Evolutionary conservation across 108 stramenopile species (phyloP).

Genomic region (Pseudonitzschia multiseries): DNA sequence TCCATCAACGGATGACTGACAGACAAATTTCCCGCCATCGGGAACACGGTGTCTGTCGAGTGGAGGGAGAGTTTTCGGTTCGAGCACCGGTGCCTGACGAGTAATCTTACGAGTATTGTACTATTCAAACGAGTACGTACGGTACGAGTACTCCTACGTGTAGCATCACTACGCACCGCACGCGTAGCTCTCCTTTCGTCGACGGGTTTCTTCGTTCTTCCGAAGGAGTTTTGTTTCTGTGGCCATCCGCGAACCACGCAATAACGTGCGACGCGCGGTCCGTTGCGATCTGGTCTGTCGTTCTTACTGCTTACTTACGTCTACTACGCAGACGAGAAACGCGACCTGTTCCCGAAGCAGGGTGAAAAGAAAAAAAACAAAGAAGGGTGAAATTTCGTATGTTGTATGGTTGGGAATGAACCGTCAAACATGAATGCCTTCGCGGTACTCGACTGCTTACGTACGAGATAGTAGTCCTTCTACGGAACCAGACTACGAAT

Average conservation of each 20-base stretch:
- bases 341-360: constrained; percentile 1
- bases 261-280: constrained; percentile 1
- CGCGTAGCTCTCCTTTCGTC: too few species aligned
- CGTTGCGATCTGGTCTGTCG: not conserved
- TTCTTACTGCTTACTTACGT: not conserved
- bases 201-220: not conserved
- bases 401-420: not conserved
- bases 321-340: not conserved
- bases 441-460: not conserved
- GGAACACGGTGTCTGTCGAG: not conserved
- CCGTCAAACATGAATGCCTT: constrained; percentile 6
- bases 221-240: not conserved
- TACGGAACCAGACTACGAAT: not conserved
- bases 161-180: too few species aligned
- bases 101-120: too few species aligned
- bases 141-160: too few species aligned
- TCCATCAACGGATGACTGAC: not conserved
- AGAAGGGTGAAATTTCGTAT: constrained; percentile 3
- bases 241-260: constrained; percentile 8
- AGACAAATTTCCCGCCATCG: not conserved
- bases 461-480: not conserved
- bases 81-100: too few species aligned
- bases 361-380: not conserved
- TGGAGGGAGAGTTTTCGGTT: too few species aligned
- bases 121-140: too few species aligned